These are phyloP conservation scores for Chlamydomonas incerta DNA, from an alignment of 139 green algal species.

Conservation along the genomic window DNA sequence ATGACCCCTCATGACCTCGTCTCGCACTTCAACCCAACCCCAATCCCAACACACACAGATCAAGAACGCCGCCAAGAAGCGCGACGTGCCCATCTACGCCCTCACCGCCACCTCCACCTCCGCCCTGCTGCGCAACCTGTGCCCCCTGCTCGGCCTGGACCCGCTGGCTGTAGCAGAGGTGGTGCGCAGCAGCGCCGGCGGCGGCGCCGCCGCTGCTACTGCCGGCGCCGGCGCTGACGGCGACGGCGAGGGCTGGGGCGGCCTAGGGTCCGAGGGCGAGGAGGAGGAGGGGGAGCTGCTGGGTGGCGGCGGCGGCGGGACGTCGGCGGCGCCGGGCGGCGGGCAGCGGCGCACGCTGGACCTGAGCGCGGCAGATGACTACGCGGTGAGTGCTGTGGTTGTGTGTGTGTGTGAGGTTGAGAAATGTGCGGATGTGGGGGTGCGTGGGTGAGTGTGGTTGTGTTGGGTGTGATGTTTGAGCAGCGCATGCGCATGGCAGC, in stretches of 20 bases:
- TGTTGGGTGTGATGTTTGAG: too few species aligned
- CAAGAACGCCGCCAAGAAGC: neutral
- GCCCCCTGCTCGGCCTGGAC: slow-evolving; percentile 47
- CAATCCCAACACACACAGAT: neutral
- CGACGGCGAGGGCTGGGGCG: neutral
- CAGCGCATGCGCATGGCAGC: too few species aligned
- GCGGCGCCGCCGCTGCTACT: neutral
- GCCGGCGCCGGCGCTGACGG: neutral
- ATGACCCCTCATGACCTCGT: too few species aligned
- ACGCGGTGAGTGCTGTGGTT: neutral
- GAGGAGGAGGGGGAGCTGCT: neutral
- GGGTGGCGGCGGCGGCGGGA: neutral
- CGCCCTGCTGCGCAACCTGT: slow-evolving; percentile 39
- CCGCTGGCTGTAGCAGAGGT: slow-evolving; percentile 16
- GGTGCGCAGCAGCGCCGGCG: neutral
- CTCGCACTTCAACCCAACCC: too few species aligned
- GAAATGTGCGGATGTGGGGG: too few species aligned
- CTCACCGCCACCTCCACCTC: slow-evolving; percentile 41
- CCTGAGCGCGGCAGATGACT: slow-evolving; percentile 20
- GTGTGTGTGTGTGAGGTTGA: neutral
- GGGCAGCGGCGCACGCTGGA: slow-evolving; percentile 3
- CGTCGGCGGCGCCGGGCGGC: neutral
- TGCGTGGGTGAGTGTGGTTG: too few species aligned
- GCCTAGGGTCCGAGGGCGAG: neutral
- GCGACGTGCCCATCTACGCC: slow-evolving; percentile 40